Percentiles rank a stretch among this genome's conserved stretches.
Conservation (phyloP, 768 basidiomycete species). For the Xerocomus potaroensis region DNA sequence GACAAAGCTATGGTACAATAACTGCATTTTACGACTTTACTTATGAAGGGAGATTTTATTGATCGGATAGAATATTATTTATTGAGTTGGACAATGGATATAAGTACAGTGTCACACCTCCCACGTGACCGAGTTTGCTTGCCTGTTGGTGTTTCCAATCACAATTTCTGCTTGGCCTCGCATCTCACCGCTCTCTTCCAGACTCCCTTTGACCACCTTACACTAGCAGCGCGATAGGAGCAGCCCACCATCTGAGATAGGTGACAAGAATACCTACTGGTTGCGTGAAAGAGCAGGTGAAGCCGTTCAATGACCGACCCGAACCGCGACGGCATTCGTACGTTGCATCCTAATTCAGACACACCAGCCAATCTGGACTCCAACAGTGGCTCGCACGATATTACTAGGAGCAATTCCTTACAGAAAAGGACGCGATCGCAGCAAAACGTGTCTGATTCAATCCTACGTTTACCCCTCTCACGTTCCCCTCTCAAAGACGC, state of each 20-base stretch:
- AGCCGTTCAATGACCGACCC: constrained; percentile 15
- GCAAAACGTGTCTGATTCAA: constrained; percentile 41
- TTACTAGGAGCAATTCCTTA: background rate
- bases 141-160: too few species aligned
- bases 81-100: background rate
- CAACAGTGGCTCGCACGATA: constrained; percentile 1
- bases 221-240: background rate
- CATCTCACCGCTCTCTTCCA: background rate
- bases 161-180: background rate
- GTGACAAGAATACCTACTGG: background rate
- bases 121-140: background rate
- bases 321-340: constrained; percentile 8
- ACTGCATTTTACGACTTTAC: too few species aligned
- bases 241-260: background rate
- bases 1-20: too few species aligned
- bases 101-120: background rate
- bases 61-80: too few species aligned
- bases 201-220: background rate
- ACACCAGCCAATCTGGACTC: background rate
- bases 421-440: constrained; percentile 47
- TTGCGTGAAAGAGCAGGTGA: background rate
- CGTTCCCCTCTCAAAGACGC: constrained; percentile 54
- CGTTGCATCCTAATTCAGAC: constrained; percentile 4
- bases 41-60: too few species aligned
- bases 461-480: constrained; percentile 41